Conservation (phyloP, 352 stramenopile species). For the Globisporangium carolinianum region DNA sequence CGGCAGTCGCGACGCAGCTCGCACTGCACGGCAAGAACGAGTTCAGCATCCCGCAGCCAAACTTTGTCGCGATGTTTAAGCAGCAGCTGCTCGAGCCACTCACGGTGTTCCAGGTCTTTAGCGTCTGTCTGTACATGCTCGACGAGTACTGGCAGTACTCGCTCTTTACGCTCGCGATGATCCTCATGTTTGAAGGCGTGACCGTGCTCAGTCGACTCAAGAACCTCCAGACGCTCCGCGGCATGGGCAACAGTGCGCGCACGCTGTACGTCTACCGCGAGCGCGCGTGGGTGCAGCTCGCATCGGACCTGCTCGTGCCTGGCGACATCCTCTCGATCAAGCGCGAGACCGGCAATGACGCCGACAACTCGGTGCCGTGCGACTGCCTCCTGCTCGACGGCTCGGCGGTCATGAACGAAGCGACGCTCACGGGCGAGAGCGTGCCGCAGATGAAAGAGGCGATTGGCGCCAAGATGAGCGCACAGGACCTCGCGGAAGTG, state of each 20-base stretch:
- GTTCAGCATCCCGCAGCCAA: constrained; percentile 93
- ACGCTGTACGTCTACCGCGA: constrained; percentile 90
- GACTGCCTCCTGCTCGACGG: constrained; percentile 95
- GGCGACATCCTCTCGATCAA: constrained; percentile 93
- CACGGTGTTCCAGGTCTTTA: constrained; percentile 99
- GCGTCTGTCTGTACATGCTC: constrained; percentile 96
- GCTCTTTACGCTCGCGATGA: constrained; percentile 97
- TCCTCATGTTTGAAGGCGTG: constrained; percentile 97
- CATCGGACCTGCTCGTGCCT: constrained; percentile 86
- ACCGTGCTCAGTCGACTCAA: constrained; percentile 94
- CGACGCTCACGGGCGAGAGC: constrained; percentile 97
- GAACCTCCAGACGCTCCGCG: constrained; percentile 92
- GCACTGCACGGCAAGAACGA: constrained; percentile 88
- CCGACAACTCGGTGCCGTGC: constrained; percentile 88
- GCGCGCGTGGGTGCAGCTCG: constrained; percentile 78
- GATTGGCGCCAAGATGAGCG: constrained; percentile 71
- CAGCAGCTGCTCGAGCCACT: constrained; percentile 97
- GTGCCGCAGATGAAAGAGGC: constrained; percentile 97
- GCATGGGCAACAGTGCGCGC: constrained; percentile 87
- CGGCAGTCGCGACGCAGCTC: constrained; percentile 33
- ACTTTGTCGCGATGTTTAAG: constrained; percentile 94
- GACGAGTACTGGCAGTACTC: constrained; percentile 99
- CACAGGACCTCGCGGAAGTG: constrained; percentile 56
- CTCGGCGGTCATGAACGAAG: constrained; percentile 96
- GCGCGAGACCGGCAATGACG: constrained; percentile 72